Evolutionary conservation across 2,329 filamentous ascomycete genomes (phyloP), one percentile per base, ranked within the genome.

Genomic region (Botrytis fragariae): DNA sequence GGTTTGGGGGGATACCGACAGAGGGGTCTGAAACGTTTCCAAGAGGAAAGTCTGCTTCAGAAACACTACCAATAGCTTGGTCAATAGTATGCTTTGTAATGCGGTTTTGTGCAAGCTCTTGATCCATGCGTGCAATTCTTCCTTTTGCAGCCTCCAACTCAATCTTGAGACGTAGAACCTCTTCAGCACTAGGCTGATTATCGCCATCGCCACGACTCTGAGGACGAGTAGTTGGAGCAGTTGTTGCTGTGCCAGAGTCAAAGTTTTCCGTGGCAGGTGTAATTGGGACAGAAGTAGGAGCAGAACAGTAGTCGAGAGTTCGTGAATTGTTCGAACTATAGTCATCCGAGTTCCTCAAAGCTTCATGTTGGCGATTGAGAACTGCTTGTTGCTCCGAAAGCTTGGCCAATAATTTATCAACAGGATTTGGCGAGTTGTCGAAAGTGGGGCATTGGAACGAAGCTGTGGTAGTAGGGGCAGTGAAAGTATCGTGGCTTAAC

Each of bases 321-420:
- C 77, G 79, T 64, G 76, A 67, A 62, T 76, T 78, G 29, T 76
- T 72, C 65, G 74, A 73, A 45, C 74, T 71, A 22, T 69, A 73
- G 25, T 81, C 79, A 29, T 80, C 80, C 5, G 76, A 75, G 37
- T 77, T 76, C 71, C 86, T 87, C 61, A 88, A 80, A 70, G 85
- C 84, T 73, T 88, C 85, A 74, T 87, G 87, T 79, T 92, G 89
- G 81, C 89, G 86, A 69, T 85, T 85, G 68, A 91, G 82, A n/a
- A 86, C 81, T 61, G 84, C 84, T 79, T 91, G 89, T 79, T 94
- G 91, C 81, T 94, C 90, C n/a, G 89, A 89, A 65, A 95, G 86
- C 80, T 91, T 92, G 72, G 91, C 89, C 76, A 94, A 84, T 69
- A 94, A 88, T 74, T 90, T 90, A 78, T 96, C 93, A 85, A 95